These are phyloP conservation scores for Penicillium longicatenatum DNA, from an alignment of 495 filamentous ascomycete species.

Conservation along the genomic window DNA sequence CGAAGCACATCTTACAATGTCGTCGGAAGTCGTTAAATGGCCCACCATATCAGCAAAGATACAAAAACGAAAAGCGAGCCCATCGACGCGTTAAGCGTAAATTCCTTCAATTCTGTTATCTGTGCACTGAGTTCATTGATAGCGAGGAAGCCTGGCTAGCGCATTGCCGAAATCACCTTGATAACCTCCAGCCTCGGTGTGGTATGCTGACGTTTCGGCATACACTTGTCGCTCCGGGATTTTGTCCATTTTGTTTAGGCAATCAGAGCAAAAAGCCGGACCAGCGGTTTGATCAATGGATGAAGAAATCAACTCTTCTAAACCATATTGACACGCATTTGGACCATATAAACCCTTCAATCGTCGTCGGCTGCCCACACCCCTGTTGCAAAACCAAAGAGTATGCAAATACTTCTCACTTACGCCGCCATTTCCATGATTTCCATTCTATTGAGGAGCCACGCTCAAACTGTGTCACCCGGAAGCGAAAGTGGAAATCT, in stretches of 20 bases:
- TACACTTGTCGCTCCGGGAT: constrained; percentile 15
- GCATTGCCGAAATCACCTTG: constrained; percentile 17
- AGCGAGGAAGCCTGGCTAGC: constrained; percentile 10
- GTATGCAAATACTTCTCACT: not conserved
- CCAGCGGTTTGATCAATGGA: constrained; percentile 19
- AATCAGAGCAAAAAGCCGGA: constrained; percentile 13
- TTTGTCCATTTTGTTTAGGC: constrained; percentile 20
- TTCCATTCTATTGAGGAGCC: constrained; percentile 14
- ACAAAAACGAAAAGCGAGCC: constrained; percentile 22
- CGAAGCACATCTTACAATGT: constrained; percentile 27
- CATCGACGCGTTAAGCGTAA: constrained; percentile 16
- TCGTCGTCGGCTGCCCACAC: constrained; percentile 4
- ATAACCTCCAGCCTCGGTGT: constrained; percentile 18
- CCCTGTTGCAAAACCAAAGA: constrained; percentile 7
- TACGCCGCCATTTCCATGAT: constrained; percentile 11
- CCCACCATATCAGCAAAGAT: constrained; percentile 21
- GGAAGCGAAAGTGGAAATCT: constrained; percentile 10
- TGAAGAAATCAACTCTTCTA: constrained; percentile 17
- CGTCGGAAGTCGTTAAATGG: constrained; percentile 18
- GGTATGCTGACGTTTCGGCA: constrained; percentile 22
- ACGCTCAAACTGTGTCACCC: constrained; percentile 11
- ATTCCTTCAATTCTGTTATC: constrained; percentile 23
- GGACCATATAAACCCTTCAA: not conserved
- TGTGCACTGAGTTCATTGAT: constrained; percentile 11
- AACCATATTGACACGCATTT: constrained; percentile 20